phyloP scores from a whole-genome alignment of 2,329 filamentous ascomycete genomes.

The Claviceps purpurea region DNA sequence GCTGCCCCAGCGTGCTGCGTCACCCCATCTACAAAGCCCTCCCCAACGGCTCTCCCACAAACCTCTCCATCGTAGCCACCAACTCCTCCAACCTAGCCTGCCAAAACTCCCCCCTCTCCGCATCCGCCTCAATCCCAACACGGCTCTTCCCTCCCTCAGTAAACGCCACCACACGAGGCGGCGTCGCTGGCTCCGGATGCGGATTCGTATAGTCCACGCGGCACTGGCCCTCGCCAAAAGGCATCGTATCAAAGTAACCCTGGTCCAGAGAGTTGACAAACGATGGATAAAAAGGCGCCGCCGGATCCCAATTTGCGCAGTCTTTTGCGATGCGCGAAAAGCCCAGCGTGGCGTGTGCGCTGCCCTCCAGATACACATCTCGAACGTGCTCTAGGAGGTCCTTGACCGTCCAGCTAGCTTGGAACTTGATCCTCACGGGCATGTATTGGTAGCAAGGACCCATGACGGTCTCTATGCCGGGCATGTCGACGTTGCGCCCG shows the following conservation, averaged over 20 bases:
- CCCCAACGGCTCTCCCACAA: conserved; percentile 5
- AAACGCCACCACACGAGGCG: conserved; percentile 15
- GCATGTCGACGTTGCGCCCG: conserved; percentile 12
- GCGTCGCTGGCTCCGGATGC: conserved; percentile 12
- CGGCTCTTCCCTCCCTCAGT: conserved; percentile 11
- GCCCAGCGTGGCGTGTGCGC: conserved; percentile 12
- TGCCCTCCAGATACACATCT: conserved; percentile 12
- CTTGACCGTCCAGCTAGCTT: conserved; percentile 10
- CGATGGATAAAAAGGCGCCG: conserved; percentile 11
- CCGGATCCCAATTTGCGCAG: conserved; percentile 11
- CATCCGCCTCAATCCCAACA: conserved; percentile 16
- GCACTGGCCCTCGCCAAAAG: conserved; percentile 14
- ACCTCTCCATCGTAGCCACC: conserved; percentile 9
- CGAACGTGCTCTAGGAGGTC: conserved; percentile 13
- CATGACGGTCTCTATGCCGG: conserved; percentile 13
- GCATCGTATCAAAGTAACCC: conserved; percentile 16
- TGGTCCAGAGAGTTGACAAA: conserved; percentile 17
- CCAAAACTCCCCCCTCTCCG: conserved; percentile 14
- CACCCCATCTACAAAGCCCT: neutral
- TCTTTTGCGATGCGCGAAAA: conserved; percentile 11
- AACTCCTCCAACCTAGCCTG: conserved; percentile 13
- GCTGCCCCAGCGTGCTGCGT: no score
- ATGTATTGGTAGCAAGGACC: conserved; percentile 18
- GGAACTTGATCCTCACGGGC: conserved; percentile 14
- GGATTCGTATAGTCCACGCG: conserved; percentile 16